These are phyloP conservation scores for Panaeolus papilionaceus DNA, from an alignment of 768 basidiomycete genomes.

Conservation along the genomic window DNA sequence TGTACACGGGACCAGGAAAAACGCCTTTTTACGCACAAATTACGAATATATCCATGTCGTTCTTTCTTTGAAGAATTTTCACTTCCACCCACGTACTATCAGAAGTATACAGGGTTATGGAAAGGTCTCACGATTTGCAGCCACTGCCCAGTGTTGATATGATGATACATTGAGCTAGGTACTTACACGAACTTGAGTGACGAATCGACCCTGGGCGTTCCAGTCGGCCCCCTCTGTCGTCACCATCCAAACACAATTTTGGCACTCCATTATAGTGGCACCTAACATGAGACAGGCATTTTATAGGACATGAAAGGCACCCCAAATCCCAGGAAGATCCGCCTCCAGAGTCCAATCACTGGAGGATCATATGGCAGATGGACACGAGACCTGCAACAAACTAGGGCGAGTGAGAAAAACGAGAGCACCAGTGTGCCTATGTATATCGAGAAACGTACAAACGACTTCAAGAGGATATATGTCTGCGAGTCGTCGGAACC, in stretches of 20 bases:
- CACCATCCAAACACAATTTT: too few relatives aligned
- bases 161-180: too few relatives aligned
- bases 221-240: too few relatives aligned
- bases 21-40: background rate
- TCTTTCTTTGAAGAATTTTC: background rate
- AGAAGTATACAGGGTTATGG: background rate
- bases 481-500: background rate
- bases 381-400: conserved; percentile 1
- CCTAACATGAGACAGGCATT: too few relatives aligned
- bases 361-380: background rate
- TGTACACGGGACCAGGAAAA: background rate
- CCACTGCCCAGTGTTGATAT: background rate
- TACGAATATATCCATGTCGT: background rate
- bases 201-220: too few relatives aligned
- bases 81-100: background rate
- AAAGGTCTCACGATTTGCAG: background rate
- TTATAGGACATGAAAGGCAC: too few relatives aligned
- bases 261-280: too few relatives aligned
- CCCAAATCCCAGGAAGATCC: conserved; percentile 1
- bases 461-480: background rate
- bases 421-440: background rate
- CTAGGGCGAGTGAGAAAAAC: background rate
- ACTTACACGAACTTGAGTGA: too few relatives aligned
- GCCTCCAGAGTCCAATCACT: background rate
- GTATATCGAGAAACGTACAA: background rate